Conservation (phyloP, 495 filamentous ascomycete genomes). For the Daldinia concentrica region DNA sequence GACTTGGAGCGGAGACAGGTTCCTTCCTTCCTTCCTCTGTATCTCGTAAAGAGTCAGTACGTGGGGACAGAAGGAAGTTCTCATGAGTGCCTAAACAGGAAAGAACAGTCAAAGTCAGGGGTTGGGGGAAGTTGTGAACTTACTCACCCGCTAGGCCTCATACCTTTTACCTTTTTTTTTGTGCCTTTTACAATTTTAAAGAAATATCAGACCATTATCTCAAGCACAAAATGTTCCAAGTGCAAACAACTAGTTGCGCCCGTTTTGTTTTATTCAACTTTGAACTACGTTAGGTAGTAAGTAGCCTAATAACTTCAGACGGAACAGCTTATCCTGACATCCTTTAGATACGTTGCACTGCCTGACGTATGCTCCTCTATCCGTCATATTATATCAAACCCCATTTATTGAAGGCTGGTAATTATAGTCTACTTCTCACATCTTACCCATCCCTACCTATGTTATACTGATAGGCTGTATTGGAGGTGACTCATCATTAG, state of each 20-base stretch:
- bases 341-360: neutral
- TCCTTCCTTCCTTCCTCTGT: neutral
- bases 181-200: neutral
- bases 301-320: neutral
- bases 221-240: neutral
- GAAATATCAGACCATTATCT: neutral
- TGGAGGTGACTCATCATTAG: neutral
- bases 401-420: too few relatives aligned
- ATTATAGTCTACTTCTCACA: neutral
- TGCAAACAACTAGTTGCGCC: neutral
- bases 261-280: neutral
- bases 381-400: neutral
- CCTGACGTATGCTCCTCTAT: neutral
- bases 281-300: neutral
- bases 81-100: neutral
- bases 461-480: too few relatives aligned
- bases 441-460: neutral
- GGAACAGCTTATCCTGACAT: neutral
- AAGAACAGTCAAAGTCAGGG: neutral
- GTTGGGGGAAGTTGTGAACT: neutral
- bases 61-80: neutral
- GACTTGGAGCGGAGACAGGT: neutral
- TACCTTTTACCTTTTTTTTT: neutral
- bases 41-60: too few relatives aligned
- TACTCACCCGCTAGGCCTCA: neutral